These are phyloP conservation scores for Sextonia rubra DNA, from an alignment of 164 flowering plant genomes.

Conservation along the genomic window DNA sequence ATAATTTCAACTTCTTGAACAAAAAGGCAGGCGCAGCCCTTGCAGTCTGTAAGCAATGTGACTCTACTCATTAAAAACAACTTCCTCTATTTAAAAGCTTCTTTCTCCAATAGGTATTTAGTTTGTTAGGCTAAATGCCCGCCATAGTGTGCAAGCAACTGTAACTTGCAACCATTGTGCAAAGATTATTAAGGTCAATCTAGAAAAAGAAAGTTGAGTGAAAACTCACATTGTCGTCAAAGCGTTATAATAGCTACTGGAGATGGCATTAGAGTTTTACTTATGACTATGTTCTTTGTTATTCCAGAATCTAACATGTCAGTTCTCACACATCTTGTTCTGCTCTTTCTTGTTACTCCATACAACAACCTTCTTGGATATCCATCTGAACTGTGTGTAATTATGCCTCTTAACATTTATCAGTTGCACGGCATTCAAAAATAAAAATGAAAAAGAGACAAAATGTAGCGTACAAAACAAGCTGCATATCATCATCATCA, in stretches of 20 bases:
- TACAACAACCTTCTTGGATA: no score
- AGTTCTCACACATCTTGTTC: no score
- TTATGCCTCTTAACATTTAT: no score
- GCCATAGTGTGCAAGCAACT: neutral
- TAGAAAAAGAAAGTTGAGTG: neutral
- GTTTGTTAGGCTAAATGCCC: neutral
- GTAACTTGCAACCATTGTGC: neutral
- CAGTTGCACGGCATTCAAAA: neutral
- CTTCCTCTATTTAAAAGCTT: neutral
- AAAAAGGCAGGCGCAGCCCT: neutral
- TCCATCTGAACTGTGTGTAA: no score
- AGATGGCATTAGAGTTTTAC: no score
- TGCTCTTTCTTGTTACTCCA: no score
- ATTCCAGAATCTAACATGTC: no score
- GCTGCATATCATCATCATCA: neutral
- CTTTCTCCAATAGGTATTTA: neutral
- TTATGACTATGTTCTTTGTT: no score
- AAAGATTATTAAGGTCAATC: neutral
- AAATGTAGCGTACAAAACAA: neutral
- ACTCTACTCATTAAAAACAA: neutral
- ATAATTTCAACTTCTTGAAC: neutral
- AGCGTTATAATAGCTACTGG: no score
- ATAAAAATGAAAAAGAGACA: neutral
- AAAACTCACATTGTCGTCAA: no score
- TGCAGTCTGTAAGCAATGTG: neutral